phyloP scores from a whole-genome alignment of 768 basidiomycete species.

The Suillus hirtellus region DNA sequence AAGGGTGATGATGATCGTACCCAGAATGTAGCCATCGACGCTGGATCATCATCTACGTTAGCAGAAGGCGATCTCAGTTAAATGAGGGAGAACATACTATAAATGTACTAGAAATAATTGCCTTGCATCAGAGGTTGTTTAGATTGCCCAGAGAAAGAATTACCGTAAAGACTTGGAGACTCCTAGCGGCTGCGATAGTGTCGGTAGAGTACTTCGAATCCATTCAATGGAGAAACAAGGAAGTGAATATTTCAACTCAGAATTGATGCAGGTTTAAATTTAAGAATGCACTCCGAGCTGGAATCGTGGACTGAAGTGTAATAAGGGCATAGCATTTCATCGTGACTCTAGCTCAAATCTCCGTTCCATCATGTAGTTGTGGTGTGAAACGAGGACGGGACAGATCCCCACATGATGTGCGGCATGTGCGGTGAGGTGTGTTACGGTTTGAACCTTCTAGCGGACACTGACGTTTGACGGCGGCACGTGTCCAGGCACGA shows the following conservation, averaged over 20 bases:
- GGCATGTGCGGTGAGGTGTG: no score
- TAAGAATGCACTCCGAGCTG: not conserved
- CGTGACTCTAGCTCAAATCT: not conserved
- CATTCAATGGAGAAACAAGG: not conserved
- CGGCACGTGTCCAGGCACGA: no score
- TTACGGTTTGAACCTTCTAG: no score
- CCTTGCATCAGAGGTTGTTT: not conserved
- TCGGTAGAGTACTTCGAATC: not conserved
- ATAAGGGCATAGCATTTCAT: not conserved
- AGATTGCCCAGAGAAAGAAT: not conserved
- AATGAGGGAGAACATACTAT: not conserved
- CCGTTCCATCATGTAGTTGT: not conserved
- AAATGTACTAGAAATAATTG: not conserved
- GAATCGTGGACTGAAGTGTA: not conserved
- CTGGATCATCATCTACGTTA: not conserved
- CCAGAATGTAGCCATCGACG: constrained; percentile 13
- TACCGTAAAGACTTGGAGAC: constrained; percentile 6
- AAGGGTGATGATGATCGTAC: not conserved
- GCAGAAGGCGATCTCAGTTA: not conserved
- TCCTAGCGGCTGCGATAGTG: constrained; percentile 4
- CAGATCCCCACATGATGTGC: no score
- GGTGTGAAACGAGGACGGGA: not conserved
- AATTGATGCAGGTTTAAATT: not conserved
- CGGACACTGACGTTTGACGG: no score
- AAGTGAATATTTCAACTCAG: not conserved